phyloP scores from a whole-genome alignment of 257 asterid species.

The Ophiorrhiza pumila region DNA sequence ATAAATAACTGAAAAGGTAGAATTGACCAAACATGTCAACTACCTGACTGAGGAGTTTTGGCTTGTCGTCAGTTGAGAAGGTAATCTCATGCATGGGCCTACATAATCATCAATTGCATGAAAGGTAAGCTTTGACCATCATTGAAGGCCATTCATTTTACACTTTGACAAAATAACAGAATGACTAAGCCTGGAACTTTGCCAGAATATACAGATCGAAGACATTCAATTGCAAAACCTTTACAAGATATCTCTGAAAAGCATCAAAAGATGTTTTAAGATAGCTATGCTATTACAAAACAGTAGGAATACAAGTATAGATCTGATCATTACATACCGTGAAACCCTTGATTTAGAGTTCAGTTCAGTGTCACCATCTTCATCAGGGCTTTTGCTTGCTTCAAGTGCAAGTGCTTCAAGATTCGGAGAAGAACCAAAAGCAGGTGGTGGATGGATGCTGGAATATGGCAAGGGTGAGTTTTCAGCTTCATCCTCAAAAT shows the following conservation, averaged over 20 bases:
- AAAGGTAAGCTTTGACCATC: slow-evolving; percentile 13
- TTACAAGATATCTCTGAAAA: background rate
- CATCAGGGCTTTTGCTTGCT: slow-evolving; percentile 54
- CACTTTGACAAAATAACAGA: background rate
- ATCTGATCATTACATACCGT: slow-evolving; percentile 46
- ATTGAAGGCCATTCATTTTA: background rate
- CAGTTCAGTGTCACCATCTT: slow-evolving; percentile 47
- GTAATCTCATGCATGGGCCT: slow-evolving; percentile 99
- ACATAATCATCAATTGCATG: slow-evolving; percentile 28
- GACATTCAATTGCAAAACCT: background rate
- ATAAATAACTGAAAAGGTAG: background rate
- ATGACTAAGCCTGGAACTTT: background rate
- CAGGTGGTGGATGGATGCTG: slow-evolving; percentile 98
- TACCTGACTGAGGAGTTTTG: slow-evolving; percentile 97
- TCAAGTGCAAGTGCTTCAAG: slow-evolving; percentile 94
- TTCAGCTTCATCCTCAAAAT: slow-evolving; percentile 19
- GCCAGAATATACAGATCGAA: background rate
- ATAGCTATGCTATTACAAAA: background rate
- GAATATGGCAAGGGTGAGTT: slow-evolving; percentile 22
- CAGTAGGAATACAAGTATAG: slow-evolving; percentile 13
- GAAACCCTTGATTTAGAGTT: slow-evolving; percentile 38
- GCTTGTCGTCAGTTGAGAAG: slow-evolving; percentile 84
- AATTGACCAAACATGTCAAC: slow-evolving; percentile 16
- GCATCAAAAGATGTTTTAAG: background rate
- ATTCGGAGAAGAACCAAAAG: slow-evolving; percentile 98